Conservation (phyloP, 106 monocot species). For the Xerophyta viscosa region DNA sequence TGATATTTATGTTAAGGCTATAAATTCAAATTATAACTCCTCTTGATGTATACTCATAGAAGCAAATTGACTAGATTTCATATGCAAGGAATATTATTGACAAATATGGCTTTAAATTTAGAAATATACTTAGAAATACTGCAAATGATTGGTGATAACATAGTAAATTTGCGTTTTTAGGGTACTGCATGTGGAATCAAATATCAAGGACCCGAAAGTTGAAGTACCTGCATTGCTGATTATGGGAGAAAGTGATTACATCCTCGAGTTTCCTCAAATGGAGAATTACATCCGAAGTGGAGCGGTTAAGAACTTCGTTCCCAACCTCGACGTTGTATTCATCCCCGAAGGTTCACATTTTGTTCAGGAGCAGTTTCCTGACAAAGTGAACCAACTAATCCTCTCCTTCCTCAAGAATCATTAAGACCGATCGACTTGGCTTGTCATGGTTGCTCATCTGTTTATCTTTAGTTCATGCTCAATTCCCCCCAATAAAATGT, state of each 20-base stretch:
- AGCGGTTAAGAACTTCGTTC: constrained; percentile 11
- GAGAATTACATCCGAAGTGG: constrained; percentile 18
- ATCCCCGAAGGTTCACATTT: constrained; percentile 51
- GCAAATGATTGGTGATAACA: constrained; percentile 28
- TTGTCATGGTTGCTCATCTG: too few species aligned
- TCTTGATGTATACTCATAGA: too few species aligned
- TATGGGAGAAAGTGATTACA: constrained; percentile 29
- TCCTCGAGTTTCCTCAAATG: constrained; percentile 13
- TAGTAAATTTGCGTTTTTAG: constrained; percentile 11
- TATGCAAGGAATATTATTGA: background rate
- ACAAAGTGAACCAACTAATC: constrained; percentile 34
- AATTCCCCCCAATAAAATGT: too few species aligned
- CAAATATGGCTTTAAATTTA: constrained; percentile 5
- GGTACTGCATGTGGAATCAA: background rate
- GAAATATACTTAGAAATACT: too few species aligned
- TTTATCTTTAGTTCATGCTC: too few species aligned
- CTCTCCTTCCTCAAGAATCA: constrained; percentile 26
- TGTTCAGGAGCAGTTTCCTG: constrained; percentile 51
- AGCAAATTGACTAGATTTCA: background rate
- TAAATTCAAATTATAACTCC: background rate
- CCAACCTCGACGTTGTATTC: constrained; percentile 21
- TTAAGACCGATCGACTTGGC: too few species aligned
- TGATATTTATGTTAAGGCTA: background rate
- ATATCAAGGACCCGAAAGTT: constrained; percentile 12
- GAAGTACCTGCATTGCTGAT: constrained; percentile 17